These are phyloP conservation scores for Ailanthus altissimus DNA, from an alignment of 345 rosid species.

Conservation along the genomic window DNA sequence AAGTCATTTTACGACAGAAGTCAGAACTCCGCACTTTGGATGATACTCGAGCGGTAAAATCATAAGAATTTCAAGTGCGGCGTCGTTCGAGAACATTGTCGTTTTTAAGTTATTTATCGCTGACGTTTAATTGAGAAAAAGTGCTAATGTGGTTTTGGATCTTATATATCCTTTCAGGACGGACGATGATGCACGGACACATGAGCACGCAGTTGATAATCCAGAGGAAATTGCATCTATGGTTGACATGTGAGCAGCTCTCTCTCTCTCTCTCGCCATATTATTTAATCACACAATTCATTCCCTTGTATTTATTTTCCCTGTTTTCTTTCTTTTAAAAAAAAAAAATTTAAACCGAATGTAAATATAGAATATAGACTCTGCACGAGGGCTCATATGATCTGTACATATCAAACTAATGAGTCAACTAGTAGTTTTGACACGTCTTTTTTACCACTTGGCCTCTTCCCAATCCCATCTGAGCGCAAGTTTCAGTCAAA, in stretches of 20 bases:
- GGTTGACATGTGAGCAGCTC: slow-evolving; percentile 75
- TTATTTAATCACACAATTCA: neutral
- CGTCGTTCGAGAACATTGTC: neutral
- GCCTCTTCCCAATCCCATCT: neutral
- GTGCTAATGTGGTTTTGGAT: neutral
- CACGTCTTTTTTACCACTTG: neutral
- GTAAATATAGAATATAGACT: neutral
- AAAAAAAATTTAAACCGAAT: too few species aligned
- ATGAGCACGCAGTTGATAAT: slow-evolving; percentile 61
- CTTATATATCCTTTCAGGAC: slow-evolving; percentile 35
- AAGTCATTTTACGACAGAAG: neutral
- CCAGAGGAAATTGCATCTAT: slow-evolving; percentile 69
- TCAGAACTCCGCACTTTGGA: neutral
- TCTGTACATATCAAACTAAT: neutral
- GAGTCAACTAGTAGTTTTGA: neutral
- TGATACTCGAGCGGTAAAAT: neutral
- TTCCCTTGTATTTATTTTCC: neutral
- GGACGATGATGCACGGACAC: slow-evolving; percentile 43
- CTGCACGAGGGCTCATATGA: slow-evolving; percentile 12
- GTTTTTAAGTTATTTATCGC: neutral
- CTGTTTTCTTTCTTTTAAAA: neutral
- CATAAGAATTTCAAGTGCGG: neutral
- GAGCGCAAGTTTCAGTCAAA: neutral
- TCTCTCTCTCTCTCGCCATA: neutral
- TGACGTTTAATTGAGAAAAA: neutral